Evolutionary conservation across 2,329 filamentous ascomycete genomes (phyloP), one percentile per base, ranked within the genome.

Genomic region (Pseudopithomyces chartarum): DNA sequence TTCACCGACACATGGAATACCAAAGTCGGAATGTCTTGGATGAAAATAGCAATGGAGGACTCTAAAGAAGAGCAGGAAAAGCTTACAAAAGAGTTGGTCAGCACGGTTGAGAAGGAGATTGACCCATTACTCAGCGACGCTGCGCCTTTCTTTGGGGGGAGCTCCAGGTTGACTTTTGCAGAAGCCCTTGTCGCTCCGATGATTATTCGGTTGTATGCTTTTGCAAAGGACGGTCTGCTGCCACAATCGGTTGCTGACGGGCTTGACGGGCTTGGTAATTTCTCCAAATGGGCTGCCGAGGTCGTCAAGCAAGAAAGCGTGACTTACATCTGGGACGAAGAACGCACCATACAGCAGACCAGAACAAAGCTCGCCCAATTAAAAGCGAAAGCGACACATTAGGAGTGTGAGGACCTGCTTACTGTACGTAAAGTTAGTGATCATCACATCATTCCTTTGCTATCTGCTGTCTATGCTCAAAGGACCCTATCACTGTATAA

Each of bases 161-260:
- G 74, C 49, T 63, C 70, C n/a, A 73, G 76, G 69, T 69, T 92
- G 39, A 94, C 90, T 0, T 75, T 92, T 34, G 91, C 87, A 11
- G 91, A 95, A 86, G 87, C 84, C 13, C 78, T 87, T 56, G 84
- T 82, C 1, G 89, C 85, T 0, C 87, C 89, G 0, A 92, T 92
- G 70, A 68, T 90, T 10, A 68, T 92, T 19, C 82, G 90, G 1
- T 70, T 88, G 19, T 79, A 87, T 43, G 74, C 79, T 1, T 80
- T 85, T 26, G 68, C 81, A 0, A 85, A 87, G 67, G 77, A 84
- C 20, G 79, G 79, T 1, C 56, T 91, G 15, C 72, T 85, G 54
- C 87, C 85, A 0, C 70, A 67, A 62, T 81, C 70, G 22, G 70
- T 87, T 54, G 68, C 76, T 45, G 70, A 75, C 47, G 79, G 76